These are phyloP conservation scores for Globisporangium heterothallicum DNA, from an alignment of 352 stramenopile species.

Conservation along the genomic window DNA sequence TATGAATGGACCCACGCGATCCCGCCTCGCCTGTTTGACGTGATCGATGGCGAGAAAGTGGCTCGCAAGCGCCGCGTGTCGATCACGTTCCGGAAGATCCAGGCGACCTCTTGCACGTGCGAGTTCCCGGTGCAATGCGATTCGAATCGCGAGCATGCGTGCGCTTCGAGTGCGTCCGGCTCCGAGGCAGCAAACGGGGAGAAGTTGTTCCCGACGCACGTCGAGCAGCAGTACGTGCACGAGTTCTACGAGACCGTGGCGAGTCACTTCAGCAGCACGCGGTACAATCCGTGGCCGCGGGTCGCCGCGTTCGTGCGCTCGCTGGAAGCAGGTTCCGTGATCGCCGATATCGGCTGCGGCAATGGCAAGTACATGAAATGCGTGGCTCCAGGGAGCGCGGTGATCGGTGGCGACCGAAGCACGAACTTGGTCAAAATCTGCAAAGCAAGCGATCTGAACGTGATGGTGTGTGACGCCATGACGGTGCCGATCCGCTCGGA, in stretches of 20 bases:
- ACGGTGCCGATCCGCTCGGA: conserved; percentile 64
- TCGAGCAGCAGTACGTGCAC: conserved; percentile 83
- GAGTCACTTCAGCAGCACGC: conserved; percentile 80
- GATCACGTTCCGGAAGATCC: conserved; percentile 87
- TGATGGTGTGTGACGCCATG: conserved; percentile 72
- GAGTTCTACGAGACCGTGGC: conserved; percentile 85
- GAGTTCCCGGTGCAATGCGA: conserved; percentile 70
- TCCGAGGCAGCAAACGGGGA: conserved; percentile 5
- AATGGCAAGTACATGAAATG: conserved; percentile 90
- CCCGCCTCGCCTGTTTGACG: conserved; percentile 73
- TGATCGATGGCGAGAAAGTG: conserved; percentile 71
- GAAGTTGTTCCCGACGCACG: conserved; percentile 41
- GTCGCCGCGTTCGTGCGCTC: conserved; percentile 63
- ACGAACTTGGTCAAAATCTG: conserved; percentile 63
- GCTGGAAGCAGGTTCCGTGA: conserved; percentile 47
- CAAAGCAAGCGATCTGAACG: conserved; percentile 46
- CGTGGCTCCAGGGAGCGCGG: conserved; percentile 41
- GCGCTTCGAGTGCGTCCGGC: background rate
- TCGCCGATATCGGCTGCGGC: conserved; percentile 80
- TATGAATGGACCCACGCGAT: conserved; percentile 90
- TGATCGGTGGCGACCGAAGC: conserved; percentile 67
- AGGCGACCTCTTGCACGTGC: conserved; percentile 58
- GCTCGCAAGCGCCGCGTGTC: conserved; percentile 64
- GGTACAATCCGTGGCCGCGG: conserved; percentile 78
- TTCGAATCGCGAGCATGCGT: background rate